phyloP scores from a whole-genome alignment of 2,329 filamentous ascomycete species.

The Lizonia empirigonia region DNA sequence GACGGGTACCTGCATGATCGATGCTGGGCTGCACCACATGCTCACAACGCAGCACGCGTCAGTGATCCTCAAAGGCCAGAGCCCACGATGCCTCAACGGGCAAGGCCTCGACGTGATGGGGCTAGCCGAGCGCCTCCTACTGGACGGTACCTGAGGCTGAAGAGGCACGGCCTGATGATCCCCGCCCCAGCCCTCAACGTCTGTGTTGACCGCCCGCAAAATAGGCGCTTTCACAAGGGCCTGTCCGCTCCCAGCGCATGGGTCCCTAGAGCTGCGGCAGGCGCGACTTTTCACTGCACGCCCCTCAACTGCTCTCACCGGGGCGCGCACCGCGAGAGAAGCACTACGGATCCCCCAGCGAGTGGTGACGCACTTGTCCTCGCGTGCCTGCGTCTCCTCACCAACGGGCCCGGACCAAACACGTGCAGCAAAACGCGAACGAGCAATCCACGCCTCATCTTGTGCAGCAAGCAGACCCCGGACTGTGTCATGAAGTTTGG shows the following conservation, averaged over 20 bases:
- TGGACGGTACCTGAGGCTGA: constrained; percentile 16
- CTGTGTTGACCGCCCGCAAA: constrained; percentile 9
- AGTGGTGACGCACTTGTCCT: constrained; percentile 4
- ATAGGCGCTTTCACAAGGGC: background rate
- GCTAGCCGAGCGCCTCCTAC: constrained; percentile 9
- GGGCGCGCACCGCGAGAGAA: background rate
- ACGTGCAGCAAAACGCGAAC: background rate
- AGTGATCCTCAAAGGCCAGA: background rate
- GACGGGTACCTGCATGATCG: constrained; percentile 21
- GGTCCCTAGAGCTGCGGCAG: constrained; percentile 11
- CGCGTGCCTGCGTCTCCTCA: constrained; percentile 26
- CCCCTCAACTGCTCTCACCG: background rate
- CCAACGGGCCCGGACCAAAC: constrained; percentile 15
- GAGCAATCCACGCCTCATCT: background rate
- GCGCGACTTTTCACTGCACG: constrained; percentile 12
- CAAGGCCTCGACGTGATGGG: constrained; percentile 3
- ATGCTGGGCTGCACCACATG: constrained; percentile 11
- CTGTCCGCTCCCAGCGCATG: constrained; percentile 4
- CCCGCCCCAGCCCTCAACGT: constrained; percentile 2
- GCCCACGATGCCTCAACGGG: constrained; percentile 1
- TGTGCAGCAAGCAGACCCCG: constrained; percentile 12
- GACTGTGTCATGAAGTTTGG: constrained; percentile 34
- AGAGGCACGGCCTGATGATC: constrained; percentile 14
- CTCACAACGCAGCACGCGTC: constrained; percentile 3
- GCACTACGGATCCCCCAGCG: background rate